Percentiles rank a stretch among this genome's conserved stretches.
Conservation (phyloP, 257 asterid species). For the Nicotiana knightiana region DNA sequence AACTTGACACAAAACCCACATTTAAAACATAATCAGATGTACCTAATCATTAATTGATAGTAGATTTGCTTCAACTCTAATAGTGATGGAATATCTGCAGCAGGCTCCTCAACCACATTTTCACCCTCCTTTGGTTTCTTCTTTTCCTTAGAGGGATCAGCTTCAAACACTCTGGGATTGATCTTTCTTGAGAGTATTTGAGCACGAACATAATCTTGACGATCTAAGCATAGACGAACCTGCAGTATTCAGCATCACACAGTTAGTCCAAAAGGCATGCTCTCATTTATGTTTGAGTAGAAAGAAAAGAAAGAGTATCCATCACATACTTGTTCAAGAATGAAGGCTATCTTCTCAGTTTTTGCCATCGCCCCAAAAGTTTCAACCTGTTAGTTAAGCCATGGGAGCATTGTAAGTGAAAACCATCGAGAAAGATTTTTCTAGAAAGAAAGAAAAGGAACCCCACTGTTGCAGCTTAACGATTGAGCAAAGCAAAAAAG, state of each 20-base stretch:
- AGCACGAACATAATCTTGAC: slow-evolving; percentile 91
- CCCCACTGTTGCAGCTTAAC: neutral
- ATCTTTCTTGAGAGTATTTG: slow-evolving; percentile 95
- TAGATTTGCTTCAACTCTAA: slow-evolving; percentile 83
- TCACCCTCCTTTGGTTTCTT: slow-evolving; percentile 91
- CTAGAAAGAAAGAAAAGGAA: neutral
- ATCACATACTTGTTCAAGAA: slow-evolving; percentile 82
- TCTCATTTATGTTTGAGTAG: neutral
- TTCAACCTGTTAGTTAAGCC: slow-evolving; percentile 53
- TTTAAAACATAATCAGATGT: slow-evolving; percentile 12
- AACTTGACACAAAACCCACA: neutral
- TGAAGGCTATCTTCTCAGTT: slow-evolving; percentile 95
- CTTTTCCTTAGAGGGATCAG: slow-evolving; percentile 76
- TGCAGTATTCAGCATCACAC: slow-evolving; percentile 17
- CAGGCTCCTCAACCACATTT: slow-evolving; percentile 73
- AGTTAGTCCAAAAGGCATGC: neutral
- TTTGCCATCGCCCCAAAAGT: slow-evolving; percentile 99
- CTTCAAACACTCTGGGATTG: slow-evolving; percentile 93
- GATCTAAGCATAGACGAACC: slow-evolving; percentile 95
- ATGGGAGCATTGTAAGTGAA: neutral
- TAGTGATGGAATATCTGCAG: slow-evolving; percentile 89
- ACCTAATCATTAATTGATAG: slow-evolving; percentile 95
- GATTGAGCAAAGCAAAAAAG: neutral
- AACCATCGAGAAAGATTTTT: neutral
- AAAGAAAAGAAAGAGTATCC: slow-evolving; percentile 8